Conservation (phyloP, 192 early-diverging fungal genomes). For the Phycomyces nitens region DNA sequence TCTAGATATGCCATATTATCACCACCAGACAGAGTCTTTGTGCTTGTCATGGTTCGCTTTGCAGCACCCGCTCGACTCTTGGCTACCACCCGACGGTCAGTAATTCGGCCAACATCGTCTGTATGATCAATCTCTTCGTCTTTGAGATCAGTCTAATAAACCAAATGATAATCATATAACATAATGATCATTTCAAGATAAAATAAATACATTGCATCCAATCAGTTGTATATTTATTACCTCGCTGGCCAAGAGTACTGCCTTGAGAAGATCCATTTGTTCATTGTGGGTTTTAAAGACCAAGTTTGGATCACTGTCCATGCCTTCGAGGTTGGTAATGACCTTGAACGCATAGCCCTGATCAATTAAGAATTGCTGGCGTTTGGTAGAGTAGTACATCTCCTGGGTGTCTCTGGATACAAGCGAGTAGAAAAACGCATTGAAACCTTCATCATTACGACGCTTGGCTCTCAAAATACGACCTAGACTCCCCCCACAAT, state of each 20-base stretch:
- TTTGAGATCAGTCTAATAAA: conserved; percentile 50
- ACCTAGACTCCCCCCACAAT: too few relatives aligned
- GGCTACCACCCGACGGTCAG: conserved; percentile 33
- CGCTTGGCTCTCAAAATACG: conserved; percentile 94
- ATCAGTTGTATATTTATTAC: conserved; percentile 31
- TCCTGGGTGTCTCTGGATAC: conserved; percentile 98
- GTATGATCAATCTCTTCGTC: conserved; percentile 53
- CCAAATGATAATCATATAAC: too few relatives aligned
- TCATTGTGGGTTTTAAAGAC: conserved; percentile 69
- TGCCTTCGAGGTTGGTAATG: conserved; percentile 93
- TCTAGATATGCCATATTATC: conserved; percentile 96
- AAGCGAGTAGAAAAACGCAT: conserved; percentile 98
- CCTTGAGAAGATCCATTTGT: conserved; percentile 83
- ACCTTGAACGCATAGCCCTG: conserved; percentile 99
- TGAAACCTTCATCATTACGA: conserved; percentile 89
- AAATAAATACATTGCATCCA: too few relatives aligned
- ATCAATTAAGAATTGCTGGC: conserved; percentile 99
- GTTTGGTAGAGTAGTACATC: conserved; percentile 96
- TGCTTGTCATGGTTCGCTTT: conserved; percentile 54
- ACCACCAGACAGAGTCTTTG: conserved; percentile 83
- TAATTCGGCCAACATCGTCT: conserved; percentile 45
- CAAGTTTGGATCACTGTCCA: conserved; percentile 73
- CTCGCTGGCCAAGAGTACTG: conserved; percentile 75
- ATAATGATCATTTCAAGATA: too few relatives aligned
- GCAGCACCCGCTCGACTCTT: conserved; percentile 37